Evolutionary conservation across 148 eudicot species (phyloP).

Genomic region (Nyssa sinensis): DNA sequence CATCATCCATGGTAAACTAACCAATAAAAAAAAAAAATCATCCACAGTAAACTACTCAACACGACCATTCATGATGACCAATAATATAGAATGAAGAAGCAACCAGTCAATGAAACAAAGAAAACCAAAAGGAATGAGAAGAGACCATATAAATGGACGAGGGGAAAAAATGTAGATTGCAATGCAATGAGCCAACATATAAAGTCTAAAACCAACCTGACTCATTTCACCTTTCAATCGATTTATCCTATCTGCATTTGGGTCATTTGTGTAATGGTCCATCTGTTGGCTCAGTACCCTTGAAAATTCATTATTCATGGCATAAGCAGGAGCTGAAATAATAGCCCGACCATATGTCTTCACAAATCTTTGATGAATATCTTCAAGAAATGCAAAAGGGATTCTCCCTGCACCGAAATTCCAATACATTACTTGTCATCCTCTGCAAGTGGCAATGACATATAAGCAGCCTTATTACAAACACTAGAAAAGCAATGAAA

Average conservation of each 20-base stretch:
- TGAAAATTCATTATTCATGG: constrained; percentile 84
- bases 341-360: constrained; percentile 69
- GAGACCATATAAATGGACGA: background rate
- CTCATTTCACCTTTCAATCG: constrained; percentile 84
- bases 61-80: no score
- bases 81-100: no score
- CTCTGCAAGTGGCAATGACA: background rate
- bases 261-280: constrained; percentile 74
- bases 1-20: background rate
- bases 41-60: background rate
- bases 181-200: no score
- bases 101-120: background rate
- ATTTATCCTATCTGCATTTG: constrained; percentile 71
- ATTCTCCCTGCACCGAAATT: constrained; percentile 61
- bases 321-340: constrained; percentile 64
- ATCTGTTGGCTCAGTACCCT: constrained; percentile 78
- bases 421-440: no score
- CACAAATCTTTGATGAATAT: constrained; percentile 76
- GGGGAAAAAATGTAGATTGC: background rate
- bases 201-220: constrained; percentile 64
- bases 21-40: no score
- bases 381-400: constrained; percentile 85
- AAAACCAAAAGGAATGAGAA: background rate
- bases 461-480: background rate
- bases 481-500: no score